Evolutionary conservation across 176 grass and related monocot genomes (phyloP).

Genomic region (Avena sativa): DNA sequence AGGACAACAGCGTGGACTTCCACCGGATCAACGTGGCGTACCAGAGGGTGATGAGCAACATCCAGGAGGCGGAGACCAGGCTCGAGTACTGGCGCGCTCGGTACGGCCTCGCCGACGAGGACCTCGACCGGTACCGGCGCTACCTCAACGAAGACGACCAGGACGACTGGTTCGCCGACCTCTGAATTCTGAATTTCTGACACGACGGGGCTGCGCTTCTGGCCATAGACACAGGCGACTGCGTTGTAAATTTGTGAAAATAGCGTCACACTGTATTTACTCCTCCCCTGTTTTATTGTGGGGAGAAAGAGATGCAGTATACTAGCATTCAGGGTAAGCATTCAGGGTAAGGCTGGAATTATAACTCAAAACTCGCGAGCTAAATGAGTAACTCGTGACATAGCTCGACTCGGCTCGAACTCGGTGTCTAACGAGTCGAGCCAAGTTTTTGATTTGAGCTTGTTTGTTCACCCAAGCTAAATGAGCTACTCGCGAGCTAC

Average conservation of each 20-base stretch:
- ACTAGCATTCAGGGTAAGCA: no score
- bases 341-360: no score
- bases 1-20: background rate
- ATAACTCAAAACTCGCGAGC: no score
- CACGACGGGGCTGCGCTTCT: background rate
- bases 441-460: no score
- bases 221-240: background rate
- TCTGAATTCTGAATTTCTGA: background rate
- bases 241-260: background rate
- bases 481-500: no score
- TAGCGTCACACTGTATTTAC: no score
- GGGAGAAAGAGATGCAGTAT: no score
- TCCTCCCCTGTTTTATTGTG: no score
- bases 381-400: no score
- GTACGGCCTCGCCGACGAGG: constrained; percentile 19
- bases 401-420: no score
- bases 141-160: background rate
- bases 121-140: constrained; percentile 8
- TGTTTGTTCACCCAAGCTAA: no score
- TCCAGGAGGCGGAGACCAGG: constrained; percentile 50
- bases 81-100: constrained; percentile 51
- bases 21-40: constrained; percentile 54
- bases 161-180: constrained; percentile 36
- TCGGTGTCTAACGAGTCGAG: no score
- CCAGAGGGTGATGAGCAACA: constrained; percentile 48